Evolutionary conservation across 371 early-diverging fungal genomes (phyloP).

Genomic region (Mucor ambiguus): DNA sequence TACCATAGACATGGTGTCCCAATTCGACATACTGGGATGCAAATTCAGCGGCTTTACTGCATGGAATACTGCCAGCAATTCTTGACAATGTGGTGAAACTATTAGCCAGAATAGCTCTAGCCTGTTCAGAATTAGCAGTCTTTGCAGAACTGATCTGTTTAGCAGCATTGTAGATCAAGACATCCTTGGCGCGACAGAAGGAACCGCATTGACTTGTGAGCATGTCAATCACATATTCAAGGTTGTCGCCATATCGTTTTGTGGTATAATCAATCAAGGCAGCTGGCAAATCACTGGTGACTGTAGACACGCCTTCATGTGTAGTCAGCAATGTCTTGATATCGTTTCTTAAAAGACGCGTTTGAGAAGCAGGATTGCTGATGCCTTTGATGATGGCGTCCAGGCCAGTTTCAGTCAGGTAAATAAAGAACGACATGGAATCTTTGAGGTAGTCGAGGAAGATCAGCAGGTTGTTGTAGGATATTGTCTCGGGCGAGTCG

Average conservation of each 20-base stretch:
- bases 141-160: conserved; percentile 32
- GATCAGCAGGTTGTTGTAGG: conserved; percentile 6
- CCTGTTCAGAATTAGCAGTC: conserved; percentile 42
- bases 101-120: conserved; percentile 52
- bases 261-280: conserved; percentile 17
- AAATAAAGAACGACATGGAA: conserved; percentile 18
- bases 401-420: conserved; percentile 16
- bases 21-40: conserved; percentile 24
- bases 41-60: conserved; percentile 32
- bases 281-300: conserved; percentile 12
- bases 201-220: conserved; percentile 73
- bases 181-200: conserved; percentile 55
- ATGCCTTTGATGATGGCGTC: conserved; percentile 5
- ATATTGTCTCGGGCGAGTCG: background rate
- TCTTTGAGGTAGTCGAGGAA: conserved; percentile 11
- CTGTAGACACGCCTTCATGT: conserved; percentile 12
- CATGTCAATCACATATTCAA: conserved; percentile 24
- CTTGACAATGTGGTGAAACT: conserved; percentile 56
- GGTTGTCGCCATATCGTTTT: conserved; percentile 6
- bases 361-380: conserved; percentile 5
- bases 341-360: background rate
- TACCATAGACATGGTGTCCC: conserved; percentile 29
- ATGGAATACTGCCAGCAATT: conserved; percentile 34
- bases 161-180: conserved; percentile 64
- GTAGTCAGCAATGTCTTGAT: conserved; percentile 16